Evolutionary conservation across 2,329 filamentous ascomycete species (phyloP).

Genomic region (Calycina herbarum): DNA sequence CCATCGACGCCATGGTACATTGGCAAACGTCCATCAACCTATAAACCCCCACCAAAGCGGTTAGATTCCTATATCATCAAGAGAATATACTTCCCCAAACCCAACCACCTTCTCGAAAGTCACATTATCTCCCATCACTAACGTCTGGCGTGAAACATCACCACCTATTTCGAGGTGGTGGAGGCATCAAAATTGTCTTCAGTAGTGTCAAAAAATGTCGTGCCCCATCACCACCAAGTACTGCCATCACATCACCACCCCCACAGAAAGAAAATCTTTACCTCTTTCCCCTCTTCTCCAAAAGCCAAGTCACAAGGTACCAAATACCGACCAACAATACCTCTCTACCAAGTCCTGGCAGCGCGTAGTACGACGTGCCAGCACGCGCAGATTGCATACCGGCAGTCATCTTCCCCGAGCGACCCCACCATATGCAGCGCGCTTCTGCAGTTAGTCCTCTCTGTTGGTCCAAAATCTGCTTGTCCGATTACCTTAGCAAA

Average conservation of each 20-base stretch:
- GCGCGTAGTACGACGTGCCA: conserved; percentile 16
- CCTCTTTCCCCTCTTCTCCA: background rate
- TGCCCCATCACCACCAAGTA: background rate
- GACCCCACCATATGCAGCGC: background rate
- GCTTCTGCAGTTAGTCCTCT: background rate
- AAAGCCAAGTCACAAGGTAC: background rate
- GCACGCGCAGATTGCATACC: conserved; percentile 11
- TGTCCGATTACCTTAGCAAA: background rate
- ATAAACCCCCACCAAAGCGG: background rate
- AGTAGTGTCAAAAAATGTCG: background rate
- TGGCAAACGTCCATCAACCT: background rate
- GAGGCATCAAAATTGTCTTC: background rate
- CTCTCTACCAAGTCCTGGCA: background rate
- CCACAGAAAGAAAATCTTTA: background rate
- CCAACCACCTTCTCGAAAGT: background rate
- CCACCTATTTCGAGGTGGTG: background rate
- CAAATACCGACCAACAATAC: background rate
- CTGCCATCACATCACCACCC: background rate
- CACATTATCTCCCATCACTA: background rate
- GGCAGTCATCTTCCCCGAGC: background rate
- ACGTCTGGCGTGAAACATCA: background rate
- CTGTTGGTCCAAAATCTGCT: background rate
- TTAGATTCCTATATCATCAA: background rate
- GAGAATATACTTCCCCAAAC: background rate
- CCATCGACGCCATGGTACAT: background rate